Base-by-base conservation (phyloP, 2,329 filamentous ascomycete genomes). In the Incumbomyces delicatus region DNA sequence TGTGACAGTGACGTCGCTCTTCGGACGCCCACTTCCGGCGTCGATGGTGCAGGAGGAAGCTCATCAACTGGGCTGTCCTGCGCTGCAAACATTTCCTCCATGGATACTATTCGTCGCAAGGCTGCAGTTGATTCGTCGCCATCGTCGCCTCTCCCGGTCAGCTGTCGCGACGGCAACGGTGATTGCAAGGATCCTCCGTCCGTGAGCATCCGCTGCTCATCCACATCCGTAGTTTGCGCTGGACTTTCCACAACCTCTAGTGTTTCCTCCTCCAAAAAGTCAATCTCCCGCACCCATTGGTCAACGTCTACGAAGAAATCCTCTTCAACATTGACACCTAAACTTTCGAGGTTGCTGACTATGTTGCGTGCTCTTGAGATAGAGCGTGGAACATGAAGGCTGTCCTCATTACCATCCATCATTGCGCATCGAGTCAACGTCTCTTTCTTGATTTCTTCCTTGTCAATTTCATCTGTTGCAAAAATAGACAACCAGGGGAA, bases 401-500 rank as follows among this genome's bases (percentile, higher is more conserved):
- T 11, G 12, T 14, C 46, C 32, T 34, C 27, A 27, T 22, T 31
- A 10, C 37, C 16, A 50, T 51, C 27, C 47, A 55, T 29, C 50
- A 47, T 30, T 48, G 52, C 16, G 49, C 49, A 16, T 48, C 47
- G 29, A 45, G 50, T 45, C 49, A 38, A 30, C 33, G 51, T 45
- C 33, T 45, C 42, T 12, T 45, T 45, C 42, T 45, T 38, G 33
- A 45, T 37, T 12, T 45, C 42, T 31, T 53, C 50, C 30, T 44
- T 44, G 39, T 53, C 44, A 11, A 51, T 45, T 6, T 44, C 32
- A 8, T 47, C 33, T 22, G 38, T 47, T 29, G 52, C 12, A 22
- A 52, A 42, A 8, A 52, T 42, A 6, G 50, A 36, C 14, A 55
- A 27, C 13, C 48, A 47, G n/a, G 49, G 48, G 42, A 54, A 49